Base-by-base conservation (phyloP, 805 yeast genomes). In the Candida methanosorbosa region DNA sequence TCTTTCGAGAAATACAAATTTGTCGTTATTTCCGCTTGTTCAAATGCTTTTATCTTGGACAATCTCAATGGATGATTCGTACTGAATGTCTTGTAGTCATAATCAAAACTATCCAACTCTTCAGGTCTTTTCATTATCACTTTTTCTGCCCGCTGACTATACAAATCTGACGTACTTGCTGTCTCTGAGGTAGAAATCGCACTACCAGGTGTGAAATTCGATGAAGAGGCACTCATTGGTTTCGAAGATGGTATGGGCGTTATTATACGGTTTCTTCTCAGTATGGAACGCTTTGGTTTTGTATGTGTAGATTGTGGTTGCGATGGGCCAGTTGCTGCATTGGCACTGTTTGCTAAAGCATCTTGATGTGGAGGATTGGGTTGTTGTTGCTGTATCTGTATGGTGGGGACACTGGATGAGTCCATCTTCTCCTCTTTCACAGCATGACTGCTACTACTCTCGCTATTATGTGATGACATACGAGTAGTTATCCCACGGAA, bases 1-100 rank as follows among this genome's bases (percentile, higher is more conserved):
- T 31, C 34, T 18, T 39, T 42, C 9, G 52, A 45, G 38, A 57
- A 59, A 34, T 43, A 53, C 30, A 50, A 34, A 29, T 45, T 50
- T 8, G 59, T 38, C 4, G 64, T 56, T 38, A 51, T 38, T 34
- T 60, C 66, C 5, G 60, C 55, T 33, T 59, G 62, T 37, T 60
- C 64, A 38, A 59, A 49, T 5, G 63, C 64, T 30, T 52, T 45
- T 4, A 60, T 45, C 39, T 59, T 60, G 16, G 61, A 52, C 12
- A 50, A 25, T 33, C 64, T 35, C 27, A 60, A 33, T 16, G 61
- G 61, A 32, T 56, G 59, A 2, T 36, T 46, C 1, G 60, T 47
- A 36, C 56, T 49, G 39, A 60, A 60, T 7, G 58, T 54, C 36
- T 53, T 50, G 34, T 59, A 60, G 29, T 59, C 63, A 35, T 55